Conservation (phyloP, 257 asterid genomes). For the Dorcoceras hygrometricum region DNA sequence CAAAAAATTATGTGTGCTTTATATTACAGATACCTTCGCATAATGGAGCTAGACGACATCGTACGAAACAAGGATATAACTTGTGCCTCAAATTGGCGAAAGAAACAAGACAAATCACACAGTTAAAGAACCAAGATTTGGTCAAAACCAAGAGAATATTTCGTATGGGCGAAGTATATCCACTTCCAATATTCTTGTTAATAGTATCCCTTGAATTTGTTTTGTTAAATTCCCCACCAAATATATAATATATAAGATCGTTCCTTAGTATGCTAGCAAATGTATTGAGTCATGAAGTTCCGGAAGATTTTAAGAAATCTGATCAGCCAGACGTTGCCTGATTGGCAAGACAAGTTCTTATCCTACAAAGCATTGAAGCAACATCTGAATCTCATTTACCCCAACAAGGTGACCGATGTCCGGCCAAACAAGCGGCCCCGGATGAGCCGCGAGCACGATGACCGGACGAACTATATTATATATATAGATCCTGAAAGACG, state of each 20-base stretch:
- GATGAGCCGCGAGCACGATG: conserved; percentile 29
- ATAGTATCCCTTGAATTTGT: too few species aligned
- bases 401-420: conserved; percentile 13
- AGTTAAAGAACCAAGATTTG: too few species aligned
- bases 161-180: too few species aligned
- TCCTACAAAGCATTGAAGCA: conserved; percentile 53
- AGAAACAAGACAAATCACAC: too few species aligned
- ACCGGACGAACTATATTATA: conserved; percentile 6
- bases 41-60: too few species aligned
- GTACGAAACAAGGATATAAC: too few species aligned
- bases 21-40: too few species aligned
- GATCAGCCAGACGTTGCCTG: conserved; percentile 46
- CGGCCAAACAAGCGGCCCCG: conserved; percentile 40
- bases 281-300: conserved; percentile 37
- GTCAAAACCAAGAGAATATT: too few species aligned
- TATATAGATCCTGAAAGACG: conserved; percentile 54
- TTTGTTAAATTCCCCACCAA: background rate
- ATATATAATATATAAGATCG: too few species aligned
- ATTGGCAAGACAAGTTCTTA: conserved; percentile 53
- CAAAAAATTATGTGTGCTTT: too few species aligned
- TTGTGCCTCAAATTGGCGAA: too few species aligned
- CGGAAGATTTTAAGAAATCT: conserved; percentile 47
- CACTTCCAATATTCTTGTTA: background rate
- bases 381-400: conserved; percentile 42
- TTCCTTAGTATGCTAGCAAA: background rate